Percentiles rank a stretch among this genome's conserved stretches.
Evolutionary conservation across 352 stramenopile genomes (phyloP).

Genomic region (Discostella stelligera): DNA sequence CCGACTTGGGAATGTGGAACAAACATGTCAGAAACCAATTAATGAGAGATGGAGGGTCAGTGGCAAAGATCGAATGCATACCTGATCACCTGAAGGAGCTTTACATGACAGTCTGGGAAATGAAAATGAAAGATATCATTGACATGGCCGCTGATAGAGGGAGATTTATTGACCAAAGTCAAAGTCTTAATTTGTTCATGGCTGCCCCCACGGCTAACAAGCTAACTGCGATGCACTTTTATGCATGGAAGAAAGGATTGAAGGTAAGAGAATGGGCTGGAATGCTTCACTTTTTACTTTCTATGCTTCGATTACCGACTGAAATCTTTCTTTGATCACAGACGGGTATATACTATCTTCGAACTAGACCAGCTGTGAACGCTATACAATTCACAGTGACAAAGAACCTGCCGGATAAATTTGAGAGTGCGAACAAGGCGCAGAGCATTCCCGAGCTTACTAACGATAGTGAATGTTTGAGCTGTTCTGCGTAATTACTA

Average conservation of each 20-base stretch:
- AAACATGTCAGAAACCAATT: slow-evolving; percentile 94
- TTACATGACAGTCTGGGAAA: slow-evolving; percentile 98
- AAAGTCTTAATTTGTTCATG: slow-evolving; percentile 95
- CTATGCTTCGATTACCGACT: not conserved
- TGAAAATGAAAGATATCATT: slow-evolving; percentile 83
- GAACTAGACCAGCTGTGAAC: slow-evolving; percentile 94
- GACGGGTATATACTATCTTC: slow-evolving; percentile 99
- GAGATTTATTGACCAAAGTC: slow-evolving; percentile 85
- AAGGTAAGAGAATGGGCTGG: slow-evolving; percentile 73
- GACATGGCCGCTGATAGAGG: slow-evolving; percentile 81
- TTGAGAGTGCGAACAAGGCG: slow-evolving; percentile 4
- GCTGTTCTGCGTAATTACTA: slow-evolving; percentile 42
- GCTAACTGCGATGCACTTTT: slow-evolving; percentile 96
- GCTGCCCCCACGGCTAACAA: slow-evolving; percentile 90
- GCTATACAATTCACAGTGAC: slow-evolving; percentile 99
- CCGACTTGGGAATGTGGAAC: slow-evolving; percentile 94
- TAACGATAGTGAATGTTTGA: slow-evolving; percentile 61
- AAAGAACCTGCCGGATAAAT: slow-evolving; percentile 36
- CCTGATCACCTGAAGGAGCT: slow-evolving; percentile 86
- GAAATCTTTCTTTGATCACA: slow-evolving; percentile 67
- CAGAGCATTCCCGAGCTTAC: slow-evolving; percentile 28
- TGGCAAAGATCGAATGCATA: slow-evolving; percentile 79
- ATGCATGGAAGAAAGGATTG: slow-evolving; percentile 94
- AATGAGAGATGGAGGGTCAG: slow-evolving; percentile 89
- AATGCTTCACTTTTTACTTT: not conserved